Percentiles rank a stretch among this genome's conserved stretches.
Conservation (phyloP, 805 yeast genomes). For the Jamesozyma spencerorum region DNA sequence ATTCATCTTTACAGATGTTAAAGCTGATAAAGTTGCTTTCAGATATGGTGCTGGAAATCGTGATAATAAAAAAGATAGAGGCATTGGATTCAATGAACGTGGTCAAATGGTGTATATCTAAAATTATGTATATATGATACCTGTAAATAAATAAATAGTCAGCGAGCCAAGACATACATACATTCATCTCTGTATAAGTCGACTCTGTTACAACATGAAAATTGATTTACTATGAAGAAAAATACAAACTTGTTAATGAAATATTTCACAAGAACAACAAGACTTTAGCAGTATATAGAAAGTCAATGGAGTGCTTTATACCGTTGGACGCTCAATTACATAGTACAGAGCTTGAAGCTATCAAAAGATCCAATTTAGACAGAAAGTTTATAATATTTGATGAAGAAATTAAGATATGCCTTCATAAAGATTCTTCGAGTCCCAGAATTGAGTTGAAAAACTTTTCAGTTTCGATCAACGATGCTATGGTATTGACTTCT, state of each 20-base stretch:
- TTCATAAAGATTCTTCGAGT: neutral
- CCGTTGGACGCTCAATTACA: constrained; percentile 12
- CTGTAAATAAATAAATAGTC: constrained; percentile 1
- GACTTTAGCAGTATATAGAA: neutral
- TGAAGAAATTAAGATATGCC: constrained; percentile 18
- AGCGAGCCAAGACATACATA: neutral
- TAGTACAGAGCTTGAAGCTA: constrained; percentile 2
- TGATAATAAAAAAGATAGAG: constrained; percentile 80
- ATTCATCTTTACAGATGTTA: constrained; percentile 68
- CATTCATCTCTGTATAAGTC: neutral
- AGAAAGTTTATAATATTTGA: constrained; percentile 26
- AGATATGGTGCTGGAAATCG: constrained; percentile 87
- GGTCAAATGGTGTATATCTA: constrained; percentile 43
- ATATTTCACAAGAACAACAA: too few relatives aligned
- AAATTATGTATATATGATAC: neutral
- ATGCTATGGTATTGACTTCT: constrained; percentile 16
- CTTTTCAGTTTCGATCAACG: constrained; percentile 24
- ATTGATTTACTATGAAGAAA: neutral
- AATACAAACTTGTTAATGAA: neutral
- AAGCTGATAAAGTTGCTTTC: constrained; percentile 78
- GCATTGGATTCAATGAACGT: constrained; percentile 55
- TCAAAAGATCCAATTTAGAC: constrained; percentile 11
- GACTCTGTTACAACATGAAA: neutral
- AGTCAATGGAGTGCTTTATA: constrained; percentile 17
- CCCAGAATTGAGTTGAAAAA: neutral